Evolutionary conservation across 345 rosid species (phyloP), one percentile per base, ranked within the genome.

Genomic region (Cardamine resedifolia): DNA sequence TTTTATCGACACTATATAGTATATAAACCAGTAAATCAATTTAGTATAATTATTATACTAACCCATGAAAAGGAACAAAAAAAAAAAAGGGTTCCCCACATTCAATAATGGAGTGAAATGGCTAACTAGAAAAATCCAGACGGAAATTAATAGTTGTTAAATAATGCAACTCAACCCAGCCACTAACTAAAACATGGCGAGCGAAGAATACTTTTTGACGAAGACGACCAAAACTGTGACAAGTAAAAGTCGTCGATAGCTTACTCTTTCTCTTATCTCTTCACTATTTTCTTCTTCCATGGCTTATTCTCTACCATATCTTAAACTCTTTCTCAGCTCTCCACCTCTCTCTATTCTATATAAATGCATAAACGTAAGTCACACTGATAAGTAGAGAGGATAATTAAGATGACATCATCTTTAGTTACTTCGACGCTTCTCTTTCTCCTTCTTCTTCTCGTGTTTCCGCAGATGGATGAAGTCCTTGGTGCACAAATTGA

Each of bases 361-460:
- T 61, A 61, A 41, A 43, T 12, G 15, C 53, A 63, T 6, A 27
- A 27, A 28, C 24, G 19, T 6, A 10, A 63, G 39, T 44, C 5
- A 63, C 18, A 63, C 5, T 15, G 38, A 27, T n/a, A 27, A 63
- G 53, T 27, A 36, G 21, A 36, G n/a, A 23, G 12, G 18, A 36
- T 12, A 0, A 11, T 6, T 4, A 59, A 56, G 60, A 56, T 56
- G 48, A 11, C 3, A 59, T 39, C 18, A 28, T 56, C 47, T 34
- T 20, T 10, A 20, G 18, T 20, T 16, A 20, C 64, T 59, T 59
- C 28, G 19, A 59, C 23, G 28, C 12, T 21, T 23, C 31, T 59
- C 19, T 36, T 21, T 59, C 19, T 59, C 30, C 28, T 36, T 59
- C 30, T 59, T 59, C 48, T 59, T 61, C 14, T 61, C 9, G 64